Percentiles rank a stretch among this genome's conserved stretches.
These are phyloP conservation scores for Fusarium stilboides DNA, from an alignment of 2,329 filamentous ascomycete genomes.

Conservation along the genomic window DNA sequence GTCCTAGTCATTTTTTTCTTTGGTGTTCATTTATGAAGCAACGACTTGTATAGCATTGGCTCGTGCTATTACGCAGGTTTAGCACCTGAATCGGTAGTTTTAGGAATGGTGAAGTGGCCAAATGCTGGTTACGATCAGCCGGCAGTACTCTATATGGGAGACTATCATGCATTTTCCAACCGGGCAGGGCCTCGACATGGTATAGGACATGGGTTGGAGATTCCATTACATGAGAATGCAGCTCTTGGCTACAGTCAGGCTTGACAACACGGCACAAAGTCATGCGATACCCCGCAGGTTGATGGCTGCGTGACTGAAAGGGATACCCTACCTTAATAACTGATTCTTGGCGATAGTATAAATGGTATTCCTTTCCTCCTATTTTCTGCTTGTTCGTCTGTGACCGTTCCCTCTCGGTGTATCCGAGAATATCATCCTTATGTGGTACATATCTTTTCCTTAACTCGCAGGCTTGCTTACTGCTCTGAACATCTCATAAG, in stretches of 20 bases:
- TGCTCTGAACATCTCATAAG: background rate
- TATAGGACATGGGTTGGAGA: slow-evolving; percentile 38
- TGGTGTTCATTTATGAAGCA: slow-evolving; percentile 37
- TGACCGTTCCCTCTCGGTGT: background rate
- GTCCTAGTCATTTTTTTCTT: slow-evolving; percentile 17
- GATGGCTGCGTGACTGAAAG: slow-evolving; percentile 27
- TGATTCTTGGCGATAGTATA: slow-evolving; percentile 29
- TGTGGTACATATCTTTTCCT: background rate
- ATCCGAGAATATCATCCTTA: background rate
- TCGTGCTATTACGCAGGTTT: background rate
- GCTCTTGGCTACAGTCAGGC: slow-evolving; percentile 39
- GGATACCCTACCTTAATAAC: slow-evolving; percentile 13
- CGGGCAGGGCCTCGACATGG: slow-evolving; percentile 19
- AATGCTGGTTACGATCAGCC: background rate
- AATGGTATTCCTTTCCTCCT: slow-evolving; percentile 23
- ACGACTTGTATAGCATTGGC: slow-evolving; percentile 21
- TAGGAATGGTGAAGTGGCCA: slow-evolving; percentile 5
- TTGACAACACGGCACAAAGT: slow-evolving; percentile 33
- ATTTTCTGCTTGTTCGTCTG: background rate
- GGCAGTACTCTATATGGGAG: background rate
- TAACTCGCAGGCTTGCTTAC: background rate
- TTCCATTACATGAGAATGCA: slow-evolving; percentile 49
- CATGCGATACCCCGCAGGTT: slow-evolving; percentile 47
- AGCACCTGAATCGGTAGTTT: slow-evolving; percentile 5
- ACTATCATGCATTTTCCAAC: slow-evolving; percentile 30